phyloP scores from a whole-genome alignment of 2,329 filamentous ascomycete genomes.

The Fusarium domesticum region DNA sequence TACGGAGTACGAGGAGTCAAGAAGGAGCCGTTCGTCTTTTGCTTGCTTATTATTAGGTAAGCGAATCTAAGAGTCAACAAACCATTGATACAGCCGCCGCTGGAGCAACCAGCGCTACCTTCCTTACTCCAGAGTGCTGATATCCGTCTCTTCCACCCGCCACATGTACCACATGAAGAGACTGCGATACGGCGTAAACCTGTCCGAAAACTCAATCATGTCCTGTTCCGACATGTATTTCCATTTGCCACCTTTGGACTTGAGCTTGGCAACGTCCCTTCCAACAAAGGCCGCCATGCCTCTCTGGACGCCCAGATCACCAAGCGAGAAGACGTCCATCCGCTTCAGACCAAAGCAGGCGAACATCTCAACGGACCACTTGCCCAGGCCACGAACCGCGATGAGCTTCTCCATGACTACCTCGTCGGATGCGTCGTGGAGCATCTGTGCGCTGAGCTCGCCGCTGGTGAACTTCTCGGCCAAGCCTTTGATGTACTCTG shows the following conservation, averaged over 20 bases:
- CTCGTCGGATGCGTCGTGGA: constrained; percentile 78
- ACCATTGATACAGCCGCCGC: too few species aligned
- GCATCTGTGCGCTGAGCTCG: constrained; percentile 71
- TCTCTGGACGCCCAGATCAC: constrained; percentile 89
- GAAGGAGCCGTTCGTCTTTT: too few species aligned
- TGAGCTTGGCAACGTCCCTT: constrained; percentile 78
- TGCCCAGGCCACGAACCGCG: constrained; percentile 80
- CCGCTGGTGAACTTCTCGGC: constrained; percentile 75
- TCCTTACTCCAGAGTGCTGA: constrained; percentile 54
- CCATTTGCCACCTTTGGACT: constrained; percentile 81
- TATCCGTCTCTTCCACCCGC: constrained; percentile 76
- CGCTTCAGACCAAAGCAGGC: constrained; percentile 92
- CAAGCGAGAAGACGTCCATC: constrained; percentile 88
- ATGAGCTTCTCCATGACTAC: constrained; percentile 79
- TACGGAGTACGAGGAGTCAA: too few species aligned
- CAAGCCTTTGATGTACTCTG: constrained; percentile 87
- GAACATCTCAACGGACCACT: constrained; percentile 98
- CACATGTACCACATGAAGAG: constrained; percentile 99
- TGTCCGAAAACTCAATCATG: constrained; percentile 78
- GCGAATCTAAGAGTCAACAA: too few species aligned
- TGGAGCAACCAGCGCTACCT: constrained; percentile 17
- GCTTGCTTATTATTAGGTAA: too few species aligned
- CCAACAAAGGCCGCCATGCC: constrained; percentile 89
- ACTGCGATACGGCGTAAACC: constrained; percentile 83
- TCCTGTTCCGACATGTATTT: constrained; percentile 97